A percentile compares a stretch with the other conserved stretches of the same genome.
Conservation (phyloP, 1,284 basidiomycete species). For the Heimioporus punctisporus region DNA sequence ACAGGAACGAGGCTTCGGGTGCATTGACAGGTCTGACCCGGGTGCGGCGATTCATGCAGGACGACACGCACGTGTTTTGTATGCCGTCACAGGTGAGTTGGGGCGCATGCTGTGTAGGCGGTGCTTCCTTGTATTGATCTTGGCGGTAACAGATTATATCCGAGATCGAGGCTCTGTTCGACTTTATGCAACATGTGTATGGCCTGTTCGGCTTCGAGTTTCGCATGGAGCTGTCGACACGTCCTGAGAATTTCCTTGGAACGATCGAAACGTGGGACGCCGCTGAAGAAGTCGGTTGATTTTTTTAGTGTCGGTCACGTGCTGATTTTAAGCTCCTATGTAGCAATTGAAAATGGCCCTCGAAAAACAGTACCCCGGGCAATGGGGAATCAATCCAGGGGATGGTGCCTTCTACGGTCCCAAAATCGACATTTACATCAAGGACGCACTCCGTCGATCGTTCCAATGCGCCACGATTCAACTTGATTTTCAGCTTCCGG, state of each 20-base stretch:
- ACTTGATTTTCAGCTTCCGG: conserved; percentile 99
- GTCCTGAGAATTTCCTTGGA: conserved; percentile 96
- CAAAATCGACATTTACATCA: conserved; percentile 98
- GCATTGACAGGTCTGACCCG: conserved; percentile 94
- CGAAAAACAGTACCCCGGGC: conserved; percentile 86
- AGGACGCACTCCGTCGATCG: conserved; percentile 90
- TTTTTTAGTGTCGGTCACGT: neutral
- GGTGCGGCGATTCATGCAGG: conserved; percentile 96
- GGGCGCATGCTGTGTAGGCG: conserved; percentile 3
- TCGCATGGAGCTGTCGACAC: conserved; percentile 93
- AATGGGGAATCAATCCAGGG: conserved; percentile 95
- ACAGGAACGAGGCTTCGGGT: conserved; percentile 97
- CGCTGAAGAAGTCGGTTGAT: conserved; percentile 72
- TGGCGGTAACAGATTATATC: conserved; percentile 68
- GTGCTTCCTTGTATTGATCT: neutral
- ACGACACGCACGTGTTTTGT: conserved; percentile 98
- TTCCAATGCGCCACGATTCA: conserved; percentile 99
- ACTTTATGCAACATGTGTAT: conserved; percentile 96
- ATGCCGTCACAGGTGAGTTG: conserved; percentile 90
- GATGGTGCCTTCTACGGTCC: conserved; percentile 99
- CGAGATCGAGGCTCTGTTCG: conserved; percentile 89
- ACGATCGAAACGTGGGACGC: conserved; percentile 89
- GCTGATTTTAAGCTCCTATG: conserved; percentile 6
- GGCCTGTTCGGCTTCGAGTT: conserved; percentile 99
- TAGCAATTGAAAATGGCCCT: conserved; percentile 88